phyloP scores from a whole-genome alignment of 441 rosid species.

The Biscutella auriculata region DNA sequence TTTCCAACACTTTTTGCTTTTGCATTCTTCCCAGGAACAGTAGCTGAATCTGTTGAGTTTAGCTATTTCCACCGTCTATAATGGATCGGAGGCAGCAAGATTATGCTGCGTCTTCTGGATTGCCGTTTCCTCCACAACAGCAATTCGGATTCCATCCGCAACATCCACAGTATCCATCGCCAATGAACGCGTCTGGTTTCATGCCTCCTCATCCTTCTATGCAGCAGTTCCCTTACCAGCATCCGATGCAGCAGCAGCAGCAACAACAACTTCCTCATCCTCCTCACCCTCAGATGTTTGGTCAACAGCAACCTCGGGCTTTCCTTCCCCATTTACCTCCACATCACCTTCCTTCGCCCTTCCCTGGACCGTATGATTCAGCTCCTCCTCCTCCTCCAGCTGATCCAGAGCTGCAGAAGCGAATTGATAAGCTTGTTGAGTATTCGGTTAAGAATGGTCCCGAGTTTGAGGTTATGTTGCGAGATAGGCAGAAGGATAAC shows the following conservation, averaged over 20 bases:
- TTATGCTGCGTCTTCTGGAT: slow-evolving; percentile 61
- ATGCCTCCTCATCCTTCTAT: slow-evolving; percentile 67
- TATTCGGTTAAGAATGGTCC: slow-evolving; percentile 87
- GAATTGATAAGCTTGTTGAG: slow-evolving; percentile 89
- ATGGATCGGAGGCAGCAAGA: slow-evolving; percentile 76
- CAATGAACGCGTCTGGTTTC: slow-evolving; percentile 42
- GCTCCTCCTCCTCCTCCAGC: slow-evolving; percentile 85
- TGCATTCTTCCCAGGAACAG: slow-evolving; percentile 8
- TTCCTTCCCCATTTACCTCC: slow-evolving; percentile 63
- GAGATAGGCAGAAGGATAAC: slow-evolving; percentile 88
- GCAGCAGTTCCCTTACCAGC: slow-evolving; percentile 78
- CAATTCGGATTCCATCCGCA: slow-evolving; percentile 75
- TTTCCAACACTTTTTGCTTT: not conserved
- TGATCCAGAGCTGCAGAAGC: slow-evolving; percentile 89
- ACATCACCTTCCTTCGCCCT: slow-evolving; percentile 53
- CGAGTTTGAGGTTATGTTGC: slow-evolving; percentile 91
- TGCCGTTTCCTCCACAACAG: slow-evolving; percentile 74
- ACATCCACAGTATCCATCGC: slow-evolving; percentile 64
- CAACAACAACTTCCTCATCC: slow-evolving; percentile 43
- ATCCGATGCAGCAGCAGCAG: slow-evolving; percentile 54
- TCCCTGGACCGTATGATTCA: slow-evolving; percentile 56
- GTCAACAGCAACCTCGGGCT: slow-evolving; percentile 48
- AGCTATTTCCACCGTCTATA: not conserved
- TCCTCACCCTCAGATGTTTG: slow-evolving; percentile 61
- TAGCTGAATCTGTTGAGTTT: not conserved